Base-by-base conservation (phyloP, 768 basidiomycete genomes). In the Grammothele lineata region DNA sequence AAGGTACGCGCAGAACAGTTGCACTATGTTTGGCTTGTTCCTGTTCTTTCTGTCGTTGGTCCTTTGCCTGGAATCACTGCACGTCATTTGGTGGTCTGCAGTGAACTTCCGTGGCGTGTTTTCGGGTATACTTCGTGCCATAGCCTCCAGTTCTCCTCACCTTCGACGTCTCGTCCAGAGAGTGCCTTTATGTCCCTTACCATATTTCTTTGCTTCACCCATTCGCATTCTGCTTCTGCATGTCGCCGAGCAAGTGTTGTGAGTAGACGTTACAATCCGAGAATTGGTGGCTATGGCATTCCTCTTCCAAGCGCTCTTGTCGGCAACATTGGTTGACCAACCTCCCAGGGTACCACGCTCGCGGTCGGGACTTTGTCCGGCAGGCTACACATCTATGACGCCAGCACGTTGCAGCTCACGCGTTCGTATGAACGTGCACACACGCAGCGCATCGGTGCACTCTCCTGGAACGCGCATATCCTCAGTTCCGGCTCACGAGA, bases 331-430 rank as follows among this genome's bases (percentile, higher is more conserved):
- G 36, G n/a, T 19, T 51, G 33, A 59, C 25, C 3, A n/a, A 17
- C 11, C 8, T 21, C 25, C 12, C 40, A 80, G 78, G 94, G 95
- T 7, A 84, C 87, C 3, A 89, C 86, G 8, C 77, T 98, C 14
- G 96, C 96, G 0, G 83, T 99, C 14, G 95, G 96, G 14, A 98
- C 96, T 0, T 76, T 92, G n/a, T 73, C 80, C 1, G 95, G 95
- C 1, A 74, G 81, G 34, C 73, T 99, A 33, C 89, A 94, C 58
- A 94, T 99, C 47, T 98, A 95, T 69, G 95, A 99, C 54, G 93
- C 92, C 8, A 73, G 76, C 37, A 85, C 83, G 0, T 78, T 90
- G 12, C 73, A 81, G 37, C 68, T 85, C 11, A 78, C 84, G 43
- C 82, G 96, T 19, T 89, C 87, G 0, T 96, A 97, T 67, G 75